Conservation (phyloP, 2,329 filamentous ascomycete genomes). For the Fusarium miscanthi region DNA sequence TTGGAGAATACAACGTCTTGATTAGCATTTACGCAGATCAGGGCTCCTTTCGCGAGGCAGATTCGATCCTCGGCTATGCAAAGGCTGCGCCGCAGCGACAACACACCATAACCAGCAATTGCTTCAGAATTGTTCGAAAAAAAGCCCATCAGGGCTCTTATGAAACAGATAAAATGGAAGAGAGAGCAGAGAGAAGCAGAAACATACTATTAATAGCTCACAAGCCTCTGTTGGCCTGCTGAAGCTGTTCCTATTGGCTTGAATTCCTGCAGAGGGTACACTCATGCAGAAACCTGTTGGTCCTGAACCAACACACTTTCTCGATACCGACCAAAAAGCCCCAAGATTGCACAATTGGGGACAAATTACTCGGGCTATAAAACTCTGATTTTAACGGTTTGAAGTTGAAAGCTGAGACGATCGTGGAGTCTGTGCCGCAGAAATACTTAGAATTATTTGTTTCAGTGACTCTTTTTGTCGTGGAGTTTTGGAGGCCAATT, state of each 20-base stretch:
- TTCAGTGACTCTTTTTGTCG: background rate
- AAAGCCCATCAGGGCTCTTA: too few species aligned
- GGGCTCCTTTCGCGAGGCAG: background rate
- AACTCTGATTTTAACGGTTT: too few species aligned
- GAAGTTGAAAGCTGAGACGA: too few species aligned
- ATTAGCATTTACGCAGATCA: background rate
- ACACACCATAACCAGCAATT: background rate
- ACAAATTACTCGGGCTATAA: too few species aligned
- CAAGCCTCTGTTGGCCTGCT: too few species aligned
- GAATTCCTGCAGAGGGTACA: too few species aligned
- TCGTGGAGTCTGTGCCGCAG: too few species aligned
- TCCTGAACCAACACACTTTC: background rate
- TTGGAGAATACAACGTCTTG: background rate
- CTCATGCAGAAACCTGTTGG: background rate
- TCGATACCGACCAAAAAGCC: background rate
- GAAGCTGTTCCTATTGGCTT: too few species aligned
- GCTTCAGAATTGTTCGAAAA: background rate
- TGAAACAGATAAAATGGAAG: background rate
- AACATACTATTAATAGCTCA: too few species aligned
- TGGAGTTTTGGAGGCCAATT: background rate
- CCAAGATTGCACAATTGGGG: too few species aligned
- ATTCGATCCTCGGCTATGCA: rapidly evolving
- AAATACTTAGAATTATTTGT: background rate
- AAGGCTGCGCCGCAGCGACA: background rate
- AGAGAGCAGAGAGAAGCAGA: background rate